Conservation (phyloP, 805 yeast genomes). For the Teunomyces funiuensis region DNA sequence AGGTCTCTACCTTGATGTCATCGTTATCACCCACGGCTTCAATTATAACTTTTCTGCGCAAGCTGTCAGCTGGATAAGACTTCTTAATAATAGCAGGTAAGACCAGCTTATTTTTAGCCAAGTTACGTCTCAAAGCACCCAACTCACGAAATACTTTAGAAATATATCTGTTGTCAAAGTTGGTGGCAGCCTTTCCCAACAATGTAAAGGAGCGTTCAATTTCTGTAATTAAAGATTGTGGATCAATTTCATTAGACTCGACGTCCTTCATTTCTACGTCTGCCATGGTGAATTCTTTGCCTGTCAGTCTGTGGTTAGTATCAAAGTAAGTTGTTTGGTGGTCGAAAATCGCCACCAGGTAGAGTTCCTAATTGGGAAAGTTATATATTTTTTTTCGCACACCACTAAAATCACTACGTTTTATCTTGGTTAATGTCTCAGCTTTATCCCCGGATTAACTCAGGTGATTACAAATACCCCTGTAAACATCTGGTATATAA, state of each 20-base stretch:
- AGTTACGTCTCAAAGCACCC: slow-evolving; percentile 66
- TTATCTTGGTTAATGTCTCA: no score
- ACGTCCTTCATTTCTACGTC: slow-evolving; percentile 24
- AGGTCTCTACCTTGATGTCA: slow-evolving; percentile 3
- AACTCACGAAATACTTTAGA: slow-evolving; percentile 83
- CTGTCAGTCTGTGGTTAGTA: not conserved
- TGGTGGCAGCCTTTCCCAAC: slow-evolving; percentile 61
- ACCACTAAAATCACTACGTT: no score
- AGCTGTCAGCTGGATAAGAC: slow-evolving; percentile 53
- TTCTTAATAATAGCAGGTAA: slow-evolving; percentile 54
- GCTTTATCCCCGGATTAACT: not conserved
- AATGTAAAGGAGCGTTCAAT: slow-evolving; percentile 46
- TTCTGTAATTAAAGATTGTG: slow-evolving; percentile 27
- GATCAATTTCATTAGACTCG: slow-evolving; percentile 7
- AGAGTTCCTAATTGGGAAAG: slow-evolving; percentile 4
- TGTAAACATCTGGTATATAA: not conserved
- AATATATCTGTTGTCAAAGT: slow-evolving; percentile 83
- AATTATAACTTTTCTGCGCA: slow-evolving; percentile 41
- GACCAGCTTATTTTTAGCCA: slow-evolving; percentile 47
- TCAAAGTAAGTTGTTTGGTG: not conserved
- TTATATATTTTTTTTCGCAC: not conserved
- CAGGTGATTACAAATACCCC: not conserved
- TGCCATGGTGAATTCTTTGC: slow-evolving; percentile 4
- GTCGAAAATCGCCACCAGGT: slow-evolving; percentile 5
- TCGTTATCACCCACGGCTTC: slow-evolving; percentile 26